Evolutionary conservation across 345 rosid species (phyloP).

Genomic region (Citrus glauca): DNA sequence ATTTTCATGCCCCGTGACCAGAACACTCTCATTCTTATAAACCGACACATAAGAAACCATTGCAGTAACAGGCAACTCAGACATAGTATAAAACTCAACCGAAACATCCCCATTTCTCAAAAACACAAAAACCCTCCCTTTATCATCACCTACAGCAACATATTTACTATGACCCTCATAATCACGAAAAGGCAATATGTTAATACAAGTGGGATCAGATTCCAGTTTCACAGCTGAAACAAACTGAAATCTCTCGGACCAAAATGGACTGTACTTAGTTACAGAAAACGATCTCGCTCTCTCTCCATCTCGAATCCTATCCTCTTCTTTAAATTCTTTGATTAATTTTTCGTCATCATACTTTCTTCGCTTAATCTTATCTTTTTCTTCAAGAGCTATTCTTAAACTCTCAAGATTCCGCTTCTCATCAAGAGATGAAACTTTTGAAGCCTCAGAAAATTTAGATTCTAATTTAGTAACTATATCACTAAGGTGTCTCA

Average conservation of each 20-base stretch:
- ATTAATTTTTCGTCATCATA: constrained; percentile 4
- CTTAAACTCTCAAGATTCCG: constrained; percentile 10
- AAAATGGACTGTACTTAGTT: constrained; percentile 66
- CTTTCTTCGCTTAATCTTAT: constrained; percentile 13
- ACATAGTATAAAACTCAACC: constrained; percentile 49
- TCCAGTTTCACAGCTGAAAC: constrained; percentile 78
- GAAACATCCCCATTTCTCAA: constrained; percentile 78
- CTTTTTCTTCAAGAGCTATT: constrained; percentile 8
- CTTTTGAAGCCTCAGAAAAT: constrained; percentile 32
- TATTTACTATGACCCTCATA: constrained; percentile 80
- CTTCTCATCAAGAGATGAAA: not conserved
- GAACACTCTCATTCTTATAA: constrained; percentile 70
- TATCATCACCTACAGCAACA: constrained; percentile 81
- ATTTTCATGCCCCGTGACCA: constrained; percentile 71
- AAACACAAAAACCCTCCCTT: constrained; percentile 69
- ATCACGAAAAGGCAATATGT: constrained; percentile 78
- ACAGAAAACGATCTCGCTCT: constrained; percentile 45
- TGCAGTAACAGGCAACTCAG: constrained; percentile 58
- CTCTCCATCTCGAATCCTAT: constrained; percentile 29
- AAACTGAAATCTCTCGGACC: constrained; percentile 91
- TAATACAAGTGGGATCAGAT: constrained; percentile 60
- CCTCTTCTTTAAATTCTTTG: constrained; percentile 21
- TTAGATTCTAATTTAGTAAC: constrained; percentile 60
- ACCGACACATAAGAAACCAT: constrained; percentile 75
- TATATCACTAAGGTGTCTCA: constrained; percentile 63